Evolutionary conservation across 352 stramenopile genomes (phyloP).

Genomic region (Pythium insidiosum): DNA sequence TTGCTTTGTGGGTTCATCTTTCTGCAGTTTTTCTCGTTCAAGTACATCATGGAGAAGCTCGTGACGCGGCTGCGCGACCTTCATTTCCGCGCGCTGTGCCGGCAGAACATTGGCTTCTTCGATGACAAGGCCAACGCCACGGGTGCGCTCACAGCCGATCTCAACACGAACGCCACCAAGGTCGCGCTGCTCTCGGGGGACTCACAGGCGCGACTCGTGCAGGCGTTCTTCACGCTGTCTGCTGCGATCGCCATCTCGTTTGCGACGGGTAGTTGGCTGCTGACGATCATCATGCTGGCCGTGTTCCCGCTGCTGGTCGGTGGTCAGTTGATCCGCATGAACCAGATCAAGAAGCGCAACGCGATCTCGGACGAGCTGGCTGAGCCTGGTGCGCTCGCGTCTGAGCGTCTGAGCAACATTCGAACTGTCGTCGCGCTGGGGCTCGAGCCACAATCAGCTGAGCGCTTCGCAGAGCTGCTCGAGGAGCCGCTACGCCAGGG

Average conservation of each 20-base stretch:
- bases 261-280: conserved; percentile 26
- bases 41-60: conserved; percentile 20
- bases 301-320: conserved; percentile 35
- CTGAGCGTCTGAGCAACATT: conserved; percentile 24
- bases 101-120: conserved; percentile 28
- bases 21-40: conserved; percentile 19
- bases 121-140: conserved; percentile 14
- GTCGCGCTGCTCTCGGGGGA: conserved; percentile 22
- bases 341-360: conserved; percentile 6
- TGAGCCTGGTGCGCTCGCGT: conserved; percentile 18
- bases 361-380: conserved; percentile 8
- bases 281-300: conserved; percentile 38
- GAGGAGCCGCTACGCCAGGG: conserved; percentile 11
- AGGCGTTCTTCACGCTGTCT: conserved; percentile 21
- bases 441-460: conserved; percentile 8
- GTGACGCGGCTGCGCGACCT: conserved; percentile 18
- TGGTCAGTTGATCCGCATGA: conserved; percentile 8
- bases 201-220: conserved; percentile 20
- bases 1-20: conserved; percentile 9
- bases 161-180: conserved; percentile 26
- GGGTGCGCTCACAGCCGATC: conserved; percentile 18
- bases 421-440: conserved; percentile 22
- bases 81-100: conserved; percentile 19
- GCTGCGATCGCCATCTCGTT: conserved; percentile 29
- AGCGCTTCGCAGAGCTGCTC: conserved; percentile 7